These are phyloP conservation scores for Cryptococcus hybrid DNA, from an alignment of 1,284 basidiomycete species.

Conservation along the genomic window DNA sequence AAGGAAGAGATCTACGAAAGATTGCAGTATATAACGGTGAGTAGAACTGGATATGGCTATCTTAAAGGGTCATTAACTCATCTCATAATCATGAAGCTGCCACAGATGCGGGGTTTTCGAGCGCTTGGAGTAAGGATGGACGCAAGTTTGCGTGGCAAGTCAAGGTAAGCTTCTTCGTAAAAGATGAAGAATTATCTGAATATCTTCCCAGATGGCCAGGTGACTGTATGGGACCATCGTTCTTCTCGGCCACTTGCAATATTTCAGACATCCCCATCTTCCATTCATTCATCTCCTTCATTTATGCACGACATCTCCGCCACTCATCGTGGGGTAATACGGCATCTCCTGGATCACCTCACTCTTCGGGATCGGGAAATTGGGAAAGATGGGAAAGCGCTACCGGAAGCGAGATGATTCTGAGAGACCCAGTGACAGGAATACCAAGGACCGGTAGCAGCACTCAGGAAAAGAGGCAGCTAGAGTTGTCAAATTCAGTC, in stretches of 20 bases:
- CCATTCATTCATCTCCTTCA: conserved; percentile 7
- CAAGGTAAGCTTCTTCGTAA: conserved; percentile 25
- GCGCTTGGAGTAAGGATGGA: conserved; percentile 49
- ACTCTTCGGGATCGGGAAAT: neutral
- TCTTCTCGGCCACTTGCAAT: conserved; percentile 44
- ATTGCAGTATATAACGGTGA: conserved; percentile 43
- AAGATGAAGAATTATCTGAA: neutral
- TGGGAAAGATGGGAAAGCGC: conserved; percentile 7
- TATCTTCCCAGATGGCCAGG: conserved; percentile 39
- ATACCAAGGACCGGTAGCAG: conserved; percentile 21
- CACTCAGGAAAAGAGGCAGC: conserved; percentile 44
- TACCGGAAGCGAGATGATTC: conserved; percentile 2
- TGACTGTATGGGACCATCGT: conserved; percentile 50
- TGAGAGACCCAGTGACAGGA: conserved; percentile 34
- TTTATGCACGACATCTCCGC: conserved; percentile 23
- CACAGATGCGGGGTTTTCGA: conserved; percentile 48
- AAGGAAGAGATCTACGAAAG: conserved; percentile 42
- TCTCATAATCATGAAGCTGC: conserved; percentile 23
- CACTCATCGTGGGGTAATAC: neutral
- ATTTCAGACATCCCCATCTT: conserved; percentile 33
- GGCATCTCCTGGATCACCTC: conserved; percentile 1
- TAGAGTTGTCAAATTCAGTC: conserved; percentile 49
- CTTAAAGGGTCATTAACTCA: neutral
- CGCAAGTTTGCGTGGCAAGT: conserved; percentile 50
- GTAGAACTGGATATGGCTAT: neutral